Base-by-base conservation (phyloP, 2,329 filamentous ascomycete genomes). In the Pyrenophora teres region DNA sequence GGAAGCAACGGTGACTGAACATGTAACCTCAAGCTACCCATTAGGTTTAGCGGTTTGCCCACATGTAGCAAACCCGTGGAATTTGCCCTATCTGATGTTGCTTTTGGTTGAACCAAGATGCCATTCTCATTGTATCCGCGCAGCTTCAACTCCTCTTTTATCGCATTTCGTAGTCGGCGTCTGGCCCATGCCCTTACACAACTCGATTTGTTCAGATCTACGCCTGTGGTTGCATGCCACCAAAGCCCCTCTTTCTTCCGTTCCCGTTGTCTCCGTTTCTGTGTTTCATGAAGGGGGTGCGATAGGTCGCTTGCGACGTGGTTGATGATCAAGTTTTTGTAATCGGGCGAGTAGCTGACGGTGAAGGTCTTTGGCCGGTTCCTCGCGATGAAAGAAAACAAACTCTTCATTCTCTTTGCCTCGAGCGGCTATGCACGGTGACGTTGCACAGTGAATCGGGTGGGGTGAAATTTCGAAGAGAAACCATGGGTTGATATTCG, bases 141-240 rank as follows among this genome's bases (percentile, higher is more conserved):
- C 6, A 48, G 47, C 38, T 57, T 59, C 39, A 74, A 48, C 41
- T 64, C 69, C 3, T 68, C 69, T 12, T 48, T 56, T 23, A 74
- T 58, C 0, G 72, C 72, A 41, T 60, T 63, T 36, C 62, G 60
- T 48, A 73, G 50, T 16, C 70, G 59, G 23, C 71, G 55, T 32
- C 63, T 57, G 9, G 65, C 60, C 70, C 70, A 73, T 30, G 64
- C 49, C 33, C 71, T 43, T 36, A 74, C 68, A 13, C 68, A 69
- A 18, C 60, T 62, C 5, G 65, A 70, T 51, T 69, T 73, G 21
- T 62, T 67, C 16, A 65, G 42, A 12, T 63, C 63, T 10, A 51
- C 12, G 8, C 54, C 47, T 2, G 61, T 60, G 2, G 64, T 68
- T 4, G 63, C 60, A 47, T 69, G 58, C 71, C 69, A 71, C 70